These are phyloP conservation scores for Onygenales sp. DNA, from an alignment of 2,329 filamentous ascomycete species.

Conservation along the genomic window DNA sequence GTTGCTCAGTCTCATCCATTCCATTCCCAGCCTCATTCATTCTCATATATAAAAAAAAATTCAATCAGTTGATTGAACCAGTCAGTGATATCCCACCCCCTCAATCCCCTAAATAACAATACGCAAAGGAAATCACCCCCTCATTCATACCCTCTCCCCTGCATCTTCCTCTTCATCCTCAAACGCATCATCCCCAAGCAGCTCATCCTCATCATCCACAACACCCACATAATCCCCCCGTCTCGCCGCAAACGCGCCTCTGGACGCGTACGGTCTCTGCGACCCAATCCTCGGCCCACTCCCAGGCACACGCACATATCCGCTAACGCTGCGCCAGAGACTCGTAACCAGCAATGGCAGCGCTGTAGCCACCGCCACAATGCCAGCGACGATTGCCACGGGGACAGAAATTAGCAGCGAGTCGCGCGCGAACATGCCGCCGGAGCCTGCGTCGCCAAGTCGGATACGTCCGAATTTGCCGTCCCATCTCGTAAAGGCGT, in stretches of 20 bases:
- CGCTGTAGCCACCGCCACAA: conserved; percentile 63
- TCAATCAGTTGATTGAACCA: neutral
- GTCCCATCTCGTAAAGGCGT: conserved; percentile 74
- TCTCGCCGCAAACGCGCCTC: conserved; percentile 79
- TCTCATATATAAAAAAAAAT: neutral
- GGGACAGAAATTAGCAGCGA: conserved; percentile 74
- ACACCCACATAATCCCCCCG: conserved; percentile 81
- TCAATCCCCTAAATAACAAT: neutral
- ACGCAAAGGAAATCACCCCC: neutral
- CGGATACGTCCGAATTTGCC: conserved; percentile 87
- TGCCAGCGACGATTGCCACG: conserved; percentile 68
- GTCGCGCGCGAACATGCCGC: conserved; percentile 54
- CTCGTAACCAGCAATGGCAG: conserved; percentile 63
- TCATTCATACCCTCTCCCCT: conserved; percentile 9
- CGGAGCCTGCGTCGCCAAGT: conserved; percentile 56
- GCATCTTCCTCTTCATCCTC: conserved; percentile 80
- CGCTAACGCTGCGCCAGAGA: conserved; percentile 57
- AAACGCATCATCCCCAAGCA: conserved; percentile 76
- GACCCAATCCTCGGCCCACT: conserved; percentile 38
- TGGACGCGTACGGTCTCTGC: conserved; percentile 66
- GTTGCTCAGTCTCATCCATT: neutral
- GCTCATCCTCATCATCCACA: conserved; percentile 87
- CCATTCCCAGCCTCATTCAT: neutral
- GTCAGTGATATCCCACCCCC: no score
- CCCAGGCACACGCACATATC: conserved; percentile 34